A percentile compares a stretch with the other conserved stretches of the same genome.
Evolutionary conservation across 176 grass and related monocot genomes (phyloP).

Genomic region (Puccinellia tenuiflora): DNA sequence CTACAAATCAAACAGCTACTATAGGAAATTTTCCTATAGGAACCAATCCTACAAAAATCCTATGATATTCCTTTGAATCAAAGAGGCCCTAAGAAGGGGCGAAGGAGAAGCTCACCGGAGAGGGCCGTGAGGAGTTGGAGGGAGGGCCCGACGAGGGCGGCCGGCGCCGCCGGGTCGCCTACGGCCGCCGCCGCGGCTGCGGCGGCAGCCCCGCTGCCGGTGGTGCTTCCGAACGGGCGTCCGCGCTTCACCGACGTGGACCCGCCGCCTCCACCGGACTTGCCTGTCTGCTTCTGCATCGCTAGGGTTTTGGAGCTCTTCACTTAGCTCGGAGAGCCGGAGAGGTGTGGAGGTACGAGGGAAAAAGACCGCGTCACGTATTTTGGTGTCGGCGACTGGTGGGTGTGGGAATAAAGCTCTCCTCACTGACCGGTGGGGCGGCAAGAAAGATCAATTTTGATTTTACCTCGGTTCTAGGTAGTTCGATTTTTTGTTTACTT

Average conservation of each 20-base stretch:
- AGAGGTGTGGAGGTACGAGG: not conserved
- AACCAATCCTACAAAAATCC: too few relatives aligned
- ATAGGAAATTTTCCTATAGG: too few relatives aligned
- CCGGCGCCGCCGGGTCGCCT: slow-evolving; percentile 52
- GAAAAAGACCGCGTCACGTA: not conserved
- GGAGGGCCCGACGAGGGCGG: slow-evolving; percentile 70
- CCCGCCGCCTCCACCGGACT: slow-evolving; percentile 50
- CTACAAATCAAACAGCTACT: too few relatives aligned
- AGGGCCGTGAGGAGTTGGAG: slow-evolving; percentile 69
- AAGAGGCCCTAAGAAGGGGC: not conserved
- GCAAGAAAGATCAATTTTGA: too few relatives aligned
- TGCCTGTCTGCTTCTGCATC: slow-evolving; percentile 84
- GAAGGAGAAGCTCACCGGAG: slow-evolving; percentile 33
- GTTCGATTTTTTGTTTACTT: too few relatives aligned
- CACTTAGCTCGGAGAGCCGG: not conserved
- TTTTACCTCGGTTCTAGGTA: too few relatives aligned
- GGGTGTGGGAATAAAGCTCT: not conserved
- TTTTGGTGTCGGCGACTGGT: not conserved
- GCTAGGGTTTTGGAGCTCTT: slow-evolving; percentile 29
- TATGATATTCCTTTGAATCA: too few relatives aligned
- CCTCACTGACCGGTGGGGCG: too few relatives aligned
- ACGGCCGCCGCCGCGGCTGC: slow-evolving; percentile 16
- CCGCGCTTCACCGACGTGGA: slow-evolving; percentile 82
- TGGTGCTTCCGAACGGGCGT: slow-evolving; percentile 71
- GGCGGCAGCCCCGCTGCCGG: slow-evolving; percentile 40